phyloP scores from a whole-genome alignment of 331 rosid genomes.

The Saraca asoca region DNA sequence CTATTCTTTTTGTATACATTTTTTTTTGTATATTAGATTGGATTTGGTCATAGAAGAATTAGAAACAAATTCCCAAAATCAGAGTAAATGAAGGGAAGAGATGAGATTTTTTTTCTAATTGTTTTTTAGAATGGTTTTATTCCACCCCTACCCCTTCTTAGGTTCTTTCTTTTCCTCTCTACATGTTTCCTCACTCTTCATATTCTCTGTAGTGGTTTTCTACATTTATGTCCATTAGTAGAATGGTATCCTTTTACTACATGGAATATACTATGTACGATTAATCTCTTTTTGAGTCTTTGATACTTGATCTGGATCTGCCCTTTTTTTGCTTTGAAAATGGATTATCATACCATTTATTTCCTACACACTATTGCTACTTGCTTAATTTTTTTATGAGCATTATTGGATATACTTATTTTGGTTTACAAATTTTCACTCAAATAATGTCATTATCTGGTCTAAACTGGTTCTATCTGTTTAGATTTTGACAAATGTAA shows the following conservation, averaged over 20 bases:
- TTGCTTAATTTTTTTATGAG: too few species aligned
- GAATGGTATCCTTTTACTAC: background rate
- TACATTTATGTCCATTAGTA: too few species aligned
- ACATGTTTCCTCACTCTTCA: background rate
- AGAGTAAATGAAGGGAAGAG: constrained; percentile 50
- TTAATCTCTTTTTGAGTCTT: too few species aligned
- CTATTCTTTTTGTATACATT: constrained; percentile 64
- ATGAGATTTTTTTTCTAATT: constrained; percentile 21
- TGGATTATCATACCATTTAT: background rate
- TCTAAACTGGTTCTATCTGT: too few species aligned
- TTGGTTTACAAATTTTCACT: too few species aligned
- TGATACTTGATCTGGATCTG: background rate
- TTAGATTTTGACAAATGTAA: too few species aligned
- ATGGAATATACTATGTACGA: background rate
- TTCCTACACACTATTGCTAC: too few species aligned
- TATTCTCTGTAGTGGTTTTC: background rate
- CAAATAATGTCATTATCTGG: too few species aligned
- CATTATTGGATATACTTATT: too few species aligned
- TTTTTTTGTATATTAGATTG: constrained; percentile 18
- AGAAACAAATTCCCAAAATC: constrained; percentile 11
- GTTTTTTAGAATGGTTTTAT: constrained; percentile 13
- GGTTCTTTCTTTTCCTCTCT: background rate
- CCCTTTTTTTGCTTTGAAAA: background rate
- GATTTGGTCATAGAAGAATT: constrained; percentile 33
- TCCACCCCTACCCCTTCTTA: background rate